Evolutionary conservation across 2,329 filamentous ascomycete species (phyloP), one percentile per base, ranked within the genome.

Genomic region (Cadophora malorum): DNA sequence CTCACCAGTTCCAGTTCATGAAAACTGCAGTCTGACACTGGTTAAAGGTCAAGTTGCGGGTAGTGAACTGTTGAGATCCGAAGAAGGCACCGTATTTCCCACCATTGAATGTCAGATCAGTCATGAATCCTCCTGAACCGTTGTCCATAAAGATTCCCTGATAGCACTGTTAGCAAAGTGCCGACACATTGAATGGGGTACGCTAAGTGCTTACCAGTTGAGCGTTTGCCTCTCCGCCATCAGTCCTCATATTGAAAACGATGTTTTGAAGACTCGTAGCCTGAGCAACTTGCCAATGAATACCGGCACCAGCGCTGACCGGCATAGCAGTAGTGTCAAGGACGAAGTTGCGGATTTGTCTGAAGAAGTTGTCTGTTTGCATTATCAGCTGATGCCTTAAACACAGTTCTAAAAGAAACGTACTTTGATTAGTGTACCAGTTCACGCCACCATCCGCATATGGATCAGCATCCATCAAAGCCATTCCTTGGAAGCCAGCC

Each of bases 201-300:
- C 31, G 10, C 19, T 8, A 21, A 21, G n/a, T 8, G 35, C 68
- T 53, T 69, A 74, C 72, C 65, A 90, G 86, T 80, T 94, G 91
- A 70, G 83, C 83, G 81, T 93, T 94, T 71, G 81, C 82, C 1
- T 83, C 80, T 71, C 86, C 86, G 14, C 85, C 85, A 71, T 91
- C 90, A 71, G 86, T 83, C 74, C 87, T 83, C 91, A 94, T 94
- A 80, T 92, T 88, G 83, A 94, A 93, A 74, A 89, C 86, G 68
- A 94, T 91, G 81, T 94, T 94, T 80, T 94, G 91, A 71, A 94
- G 82, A 73, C 88, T 91, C 1, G 91, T 93, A 21, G 91, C 91
- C 79, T 94, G 92, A n/a, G 91, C 91, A 23, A 94, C 91, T 79
- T 94, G 91, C 91, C 91, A 94, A 80, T 94, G 91, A 71, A 95